Evolutionary conservation across 1,139 yeast species (phyloP).

Genomic region (Geotrichum siamense): DNA sequence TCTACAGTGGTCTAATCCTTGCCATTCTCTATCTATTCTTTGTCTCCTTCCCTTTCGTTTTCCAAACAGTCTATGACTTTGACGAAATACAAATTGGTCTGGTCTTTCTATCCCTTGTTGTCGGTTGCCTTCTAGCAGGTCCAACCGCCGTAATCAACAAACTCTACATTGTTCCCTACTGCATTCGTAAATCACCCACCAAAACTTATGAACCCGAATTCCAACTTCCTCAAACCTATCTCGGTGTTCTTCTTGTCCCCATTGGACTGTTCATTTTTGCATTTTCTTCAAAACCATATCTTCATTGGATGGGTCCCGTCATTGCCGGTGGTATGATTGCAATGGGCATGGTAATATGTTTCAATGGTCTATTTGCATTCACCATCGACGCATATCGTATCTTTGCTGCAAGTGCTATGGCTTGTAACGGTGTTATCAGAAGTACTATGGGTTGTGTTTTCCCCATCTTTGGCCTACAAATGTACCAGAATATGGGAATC

Average conservation of each 20-base stretch:
- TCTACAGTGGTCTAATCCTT: constrained; percentile 54
- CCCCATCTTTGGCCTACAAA: constrained; percentile 58
- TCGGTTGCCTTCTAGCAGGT: constrained; percentile 37
- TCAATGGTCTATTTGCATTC: constrained; percentile 45
- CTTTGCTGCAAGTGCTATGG: constrained; percentile 63
- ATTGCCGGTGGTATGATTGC: constrained; percentile 73
- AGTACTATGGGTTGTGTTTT: constrained; percentile 57
- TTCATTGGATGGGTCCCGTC: constrained; percentile 80
- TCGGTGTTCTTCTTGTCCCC: constrained; percentile 67
- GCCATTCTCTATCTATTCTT: constrained; percentile 58
- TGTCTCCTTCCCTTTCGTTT: constrained; percentile 55
- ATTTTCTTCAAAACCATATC: constrained; percentile 61
- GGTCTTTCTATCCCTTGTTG: constrained; percentile 47
- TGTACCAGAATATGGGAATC: constrained; percentile 46
- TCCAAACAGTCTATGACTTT: constrained; percentile 43
- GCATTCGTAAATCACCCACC: constrained; percentile 15
- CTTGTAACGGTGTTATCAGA: constrained; percentile 60
- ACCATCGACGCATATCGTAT: constrained; percentile 48
- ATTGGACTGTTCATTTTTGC: constrained; percentile 44
- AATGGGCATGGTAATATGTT: constrained; percentile 56
- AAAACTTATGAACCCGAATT: constrained; percentile 45
- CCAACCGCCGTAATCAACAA: constrained; percentile 21
- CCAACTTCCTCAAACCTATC: constrained; percentile 63
- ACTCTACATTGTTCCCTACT: constrained; percentile 16
- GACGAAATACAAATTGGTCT: constrained; percentile 39